Conservation (phyloP, 164 flowering plant species). For the Sedum album region DNA sequence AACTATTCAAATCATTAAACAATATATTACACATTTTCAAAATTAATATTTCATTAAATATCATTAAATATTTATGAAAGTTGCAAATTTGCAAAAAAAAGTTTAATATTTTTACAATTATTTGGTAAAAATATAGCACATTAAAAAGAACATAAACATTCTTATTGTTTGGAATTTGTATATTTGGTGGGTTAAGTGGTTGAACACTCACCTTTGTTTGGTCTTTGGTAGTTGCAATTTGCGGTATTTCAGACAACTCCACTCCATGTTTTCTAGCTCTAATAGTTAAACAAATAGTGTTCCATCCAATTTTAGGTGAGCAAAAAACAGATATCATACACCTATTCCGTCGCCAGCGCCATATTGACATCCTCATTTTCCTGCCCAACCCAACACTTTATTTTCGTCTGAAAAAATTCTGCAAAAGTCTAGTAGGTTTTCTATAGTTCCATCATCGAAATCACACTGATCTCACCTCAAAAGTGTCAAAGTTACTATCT, state of each 20-base stretch:
- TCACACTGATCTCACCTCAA: too few species aligned
- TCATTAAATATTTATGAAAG: too few species aligned
- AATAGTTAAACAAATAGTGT: neutral
- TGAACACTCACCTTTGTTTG: slow-evolving; percentile 8
- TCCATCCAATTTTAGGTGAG: neutral
- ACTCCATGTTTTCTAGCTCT: neutral
- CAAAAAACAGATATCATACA: neutral
- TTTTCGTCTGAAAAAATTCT: neutral
- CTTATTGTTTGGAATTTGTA: too few species aligned
- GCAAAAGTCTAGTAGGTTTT: slow-evolving; percentile 1
- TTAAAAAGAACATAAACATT: neutral
- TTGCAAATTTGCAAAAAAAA: too few species aligned
- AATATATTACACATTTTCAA: too few species aligned
- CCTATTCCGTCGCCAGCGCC: neutral
- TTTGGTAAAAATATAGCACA: neutral
- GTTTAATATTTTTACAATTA: neutral
- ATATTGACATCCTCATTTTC: neutral
- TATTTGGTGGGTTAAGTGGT: neutral
- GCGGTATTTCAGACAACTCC: neutral
- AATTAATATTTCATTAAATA: too few species aligned
- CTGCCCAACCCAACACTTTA: neutral
- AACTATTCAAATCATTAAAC: too few species aligned
- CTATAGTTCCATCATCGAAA: neutral
- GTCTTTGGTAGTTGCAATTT: slow-evolving; percentile 7
- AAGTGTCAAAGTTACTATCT: neutral